phyloP scores from a whole-genome alignment of 371 early-diverging fungal genomes.

The Cokeromyces recurvatus region DNA sequence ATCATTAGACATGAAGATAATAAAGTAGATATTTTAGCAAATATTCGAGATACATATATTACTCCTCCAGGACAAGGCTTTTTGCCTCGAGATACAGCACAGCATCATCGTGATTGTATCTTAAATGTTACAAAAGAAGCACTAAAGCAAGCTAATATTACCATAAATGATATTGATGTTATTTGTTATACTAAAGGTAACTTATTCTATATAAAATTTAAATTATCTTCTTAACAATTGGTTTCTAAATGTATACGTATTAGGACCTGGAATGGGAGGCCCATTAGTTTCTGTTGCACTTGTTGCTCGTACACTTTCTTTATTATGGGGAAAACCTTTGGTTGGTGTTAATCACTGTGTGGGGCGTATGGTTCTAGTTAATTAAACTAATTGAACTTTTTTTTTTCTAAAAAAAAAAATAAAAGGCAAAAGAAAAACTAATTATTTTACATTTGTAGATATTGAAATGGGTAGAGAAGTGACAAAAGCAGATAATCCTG shows the following conservation, averaged over 20 bases:
- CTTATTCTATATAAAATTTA: no score
- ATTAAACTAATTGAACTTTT: no score
- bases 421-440: not conserved
- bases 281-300: slow-evolving; percentile 91
- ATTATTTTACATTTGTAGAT: slow-evolving; percentile 43
- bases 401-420: no score
- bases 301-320: slow-evolving; percentile 92
- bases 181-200: slow-evolving; percentile 94
- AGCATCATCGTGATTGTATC: slow-evolving; percentile 90
- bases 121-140: slow-evolving; percentile 78
- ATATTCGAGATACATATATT: slow-evolving; percentile 93
- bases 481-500: slow-evolving; percentile 95
- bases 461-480: slow-evolving; percentile 99
- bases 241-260: no score
- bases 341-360: slow-evolving; percentile 99
- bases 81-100: slow-evolving; percentile 94
- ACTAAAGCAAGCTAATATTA: slow-evolving; percentile 73
- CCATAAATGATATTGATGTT: slow-evolving; percentile 78
- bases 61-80: slow-evolving; percentile 99
- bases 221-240: no score
- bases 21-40: slow-evolving; percentile 76
- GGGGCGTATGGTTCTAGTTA: slow-evolving; percentile 85
- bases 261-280: slow-evolving; percentile 99
- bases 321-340: slow-evolving; percentile 91
- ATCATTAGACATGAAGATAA: slow-evolving; percentile 77